Evolutionary conservation across 441 rosid species (phyloP).

Genomic region (Geranium incanum): DNA sequence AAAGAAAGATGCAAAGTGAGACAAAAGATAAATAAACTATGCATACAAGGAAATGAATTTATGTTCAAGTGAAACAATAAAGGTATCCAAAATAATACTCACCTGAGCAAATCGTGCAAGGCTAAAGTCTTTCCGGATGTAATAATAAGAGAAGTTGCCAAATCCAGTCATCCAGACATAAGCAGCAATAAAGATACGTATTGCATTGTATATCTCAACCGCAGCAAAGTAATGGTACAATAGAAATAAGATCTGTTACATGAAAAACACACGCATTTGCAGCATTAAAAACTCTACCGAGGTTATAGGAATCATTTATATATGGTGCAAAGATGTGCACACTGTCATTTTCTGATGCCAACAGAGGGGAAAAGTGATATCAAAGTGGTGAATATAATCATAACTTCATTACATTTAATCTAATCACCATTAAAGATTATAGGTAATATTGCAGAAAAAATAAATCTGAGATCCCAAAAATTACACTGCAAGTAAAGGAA

Average conservation of each 20-base stretch:
- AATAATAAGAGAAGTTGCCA: conserved; percentile 96
- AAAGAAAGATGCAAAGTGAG: conserved; percentile 22
- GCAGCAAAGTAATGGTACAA: conserved; percentile 99
- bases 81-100: not conserved
- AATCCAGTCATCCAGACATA: conserved; percentile 99
- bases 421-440: not conserved
- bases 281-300: not conserved
- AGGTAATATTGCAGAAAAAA: not conserved
- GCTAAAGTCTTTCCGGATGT: conserved; percentile 89
- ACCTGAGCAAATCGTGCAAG: conserved; percentile 91
- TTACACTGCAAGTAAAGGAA: not conserved
- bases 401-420: too few relatives aligned
- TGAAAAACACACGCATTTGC: conserved; percentile 19
- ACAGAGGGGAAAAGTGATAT: conserved; percentile 6
- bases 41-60: not conserved
- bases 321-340: not conserved
- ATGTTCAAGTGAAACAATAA: not conserved
- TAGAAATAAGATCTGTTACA: conserved; percentile 72
- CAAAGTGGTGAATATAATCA: too few relatives aligned
- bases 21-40: conserved; percentile 1
- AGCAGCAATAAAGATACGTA: conserved; percentile 90
- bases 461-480: not conserved
- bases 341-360: conserved; percentile 2
- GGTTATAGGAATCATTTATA: not conserved
- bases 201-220: conserved; percentile 84